Conservation (phyloP, 306 rosid genomes). For the Acmispon strigosus region DNA sequence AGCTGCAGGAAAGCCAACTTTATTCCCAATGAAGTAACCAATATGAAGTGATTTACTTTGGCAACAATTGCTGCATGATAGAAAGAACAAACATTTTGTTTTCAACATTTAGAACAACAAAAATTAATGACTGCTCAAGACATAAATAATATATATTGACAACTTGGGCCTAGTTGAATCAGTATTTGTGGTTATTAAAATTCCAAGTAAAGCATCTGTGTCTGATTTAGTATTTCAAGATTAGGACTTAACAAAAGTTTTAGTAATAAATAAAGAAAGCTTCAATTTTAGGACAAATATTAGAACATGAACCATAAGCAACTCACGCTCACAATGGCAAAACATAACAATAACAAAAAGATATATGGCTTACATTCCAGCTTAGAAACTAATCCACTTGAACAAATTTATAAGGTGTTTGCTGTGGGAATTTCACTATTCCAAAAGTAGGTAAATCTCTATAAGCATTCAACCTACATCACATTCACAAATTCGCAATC, state of each 20-base stretch:
- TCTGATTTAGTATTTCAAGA: neutral
- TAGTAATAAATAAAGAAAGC: neutral
- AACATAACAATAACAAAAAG: too few relatives aligned
- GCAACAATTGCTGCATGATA: constrained; percentile 61
- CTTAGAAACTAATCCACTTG: too few relatives aligned
- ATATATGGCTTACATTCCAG: too few relatives aligned
- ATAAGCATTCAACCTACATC: too few relatives aligned
- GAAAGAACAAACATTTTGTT: constrained; percentile 12
- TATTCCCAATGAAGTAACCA: constrained; percentile 96
- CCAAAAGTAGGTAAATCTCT: too few relatives aligned
- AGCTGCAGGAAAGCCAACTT: constrained; percentile 95
- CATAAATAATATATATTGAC: neutral
- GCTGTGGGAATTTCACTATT: too few relatives aligned
- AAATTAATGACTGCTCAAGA: neutral
- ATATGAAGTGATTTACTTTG: constrained; percentile 68
- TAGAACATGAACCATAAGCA: too few relatives aligned
- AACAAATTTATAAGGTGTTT: too few relatives aligned
- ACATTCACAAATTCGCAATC: too few relatives aligned
- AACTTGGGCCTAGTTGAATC: neutral
- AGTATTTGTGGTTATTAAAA: neutral
- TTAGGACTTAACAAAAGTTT: neutral
- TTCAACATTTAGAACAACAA: neutral
- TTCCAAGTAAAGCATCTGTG: neutral
- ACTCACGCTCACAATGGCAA: too few relatives aligned
- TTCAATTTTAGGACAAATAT: neutral